Conservation (phyloP, 306 rosid species). For the Albizia julibrissin region DNA sequence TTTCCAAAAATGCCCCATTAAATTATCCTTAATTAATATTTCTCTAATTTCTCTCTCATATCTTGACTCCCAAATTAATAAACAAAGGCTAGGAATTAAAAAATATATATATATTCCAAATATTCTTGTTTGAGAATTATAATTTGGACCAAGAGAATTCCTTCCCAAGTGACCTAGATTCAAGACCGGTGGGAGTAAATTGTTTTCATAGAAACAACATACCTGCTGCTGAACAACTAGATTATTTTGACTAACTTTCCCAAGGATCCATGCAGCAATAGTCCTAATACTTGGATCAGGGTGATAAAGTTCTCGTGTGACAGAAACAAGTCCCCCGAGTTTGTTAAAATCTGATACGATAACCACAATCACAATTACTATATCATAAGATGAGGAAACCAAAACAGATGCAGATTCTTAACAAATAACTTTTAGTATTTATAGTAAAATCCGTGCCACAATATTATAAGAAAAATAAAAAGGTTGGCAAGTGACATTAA, state of each 20-base stretch:
- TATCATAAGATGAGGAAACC: slow-evolving; percentile 9
- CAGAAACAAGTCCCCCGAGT: slow-evolving; percentile 70
- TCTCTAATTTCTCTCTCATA: neutral
- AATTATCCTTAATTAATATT: neutral
- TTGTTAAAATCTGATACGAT: slow-evolving; percentile 61
- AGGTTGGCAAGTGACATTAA: slow-evolving; percentile 5
- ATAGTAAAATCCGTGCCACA: neutral
- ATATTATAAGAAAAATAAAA: neutral
- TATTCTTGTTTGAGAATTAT: neutral
- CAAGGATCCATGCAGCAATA: slow-evolving; percentile 84
- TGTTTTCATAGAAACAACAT: slow-evolving; percentile 18
- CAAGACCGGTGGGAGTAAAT: neutral
- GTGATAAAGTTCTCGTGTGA: slow-evolving; percentile 60
- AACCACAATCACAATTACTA: slow-evolving; percentile 34
- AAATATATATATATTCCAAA: neutral
- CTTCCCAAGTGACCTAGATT: neutral
- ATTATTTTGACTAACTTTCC: slow-evolving; percentile 86
- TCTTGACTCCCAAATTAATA: neutral
- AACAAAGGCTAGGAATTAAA: neutral
- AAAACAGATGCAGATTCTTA: slow-evolving; percentile 22
- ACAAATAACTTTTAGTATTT: neutral
- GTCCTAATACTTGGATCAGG: slow-evolving; percentile 63
- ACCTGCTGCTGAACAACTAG: slow-evolving; percentile 83
- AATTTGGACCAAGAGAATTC: neutral
- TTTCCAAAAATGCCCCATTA: neutral